Evolutionary conservation across 2,329 filamentous ascomycete genomes (phyloP), one percentile per base, ranked within the genome.

Genomic region (Trichophyton schoenleinii): DNA sequence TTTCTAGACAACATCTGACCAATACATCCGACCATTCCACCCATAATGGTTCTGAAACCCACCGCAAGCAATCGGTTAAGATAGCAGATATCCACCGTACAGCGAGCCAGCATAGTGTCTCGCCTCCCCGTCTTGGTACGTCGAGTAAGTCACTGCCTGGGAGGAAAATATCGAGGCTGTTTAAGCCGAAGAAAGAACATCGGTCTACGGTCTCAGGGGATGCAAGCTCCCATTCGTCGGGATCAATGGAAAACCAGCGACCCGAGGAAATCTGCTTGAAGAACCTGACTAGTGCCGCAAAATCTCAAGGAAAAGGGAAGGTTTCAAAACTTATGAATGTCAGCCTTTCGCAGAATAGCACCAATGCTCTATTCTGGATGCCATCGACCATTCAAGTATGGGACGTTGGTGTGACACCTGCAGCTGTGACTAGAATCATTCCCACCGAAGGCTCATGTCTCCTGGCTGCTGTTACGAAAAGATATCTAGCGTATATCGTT

Each of bases 291-390:
- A 69, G 57, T 28, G 61, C 65, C 3, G 65, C 70, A 15, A 76
- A 73, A 60, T 36, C 57, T 11, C 59, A 61, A 20, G 44, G 62
- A 0, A 69, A 69, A 60, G 68, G 69, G 8, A 76, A 72, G 64
- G 65, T 62, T 0, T 62, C 66, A 2, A 75, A 71, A 60, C 18
- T 44, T 18, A 70, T 61, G 36, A 73, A 74, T 55, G 70, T 75
- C 8, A 66, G 65, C 22, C 66, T 74, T 2, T 76, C 75, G 3
- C 71, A 74, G 58, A 76, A 71, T 63, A 75, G 74, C 11, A 69
- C 72, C 0, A 68, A 74, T 28, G 71, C 70, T 15, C 67, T 77
- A 0, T 76, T 75, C 49, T 77, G 74, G 74, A 72, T 70, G 1
- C 73, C 74, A 60, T 64, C 69, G 1, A 63, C 68, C 22, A 73